Evolutionary conservation across 257 asterid species (phyloP).

Genomic region (Anisodus acutangulus): DNA sequence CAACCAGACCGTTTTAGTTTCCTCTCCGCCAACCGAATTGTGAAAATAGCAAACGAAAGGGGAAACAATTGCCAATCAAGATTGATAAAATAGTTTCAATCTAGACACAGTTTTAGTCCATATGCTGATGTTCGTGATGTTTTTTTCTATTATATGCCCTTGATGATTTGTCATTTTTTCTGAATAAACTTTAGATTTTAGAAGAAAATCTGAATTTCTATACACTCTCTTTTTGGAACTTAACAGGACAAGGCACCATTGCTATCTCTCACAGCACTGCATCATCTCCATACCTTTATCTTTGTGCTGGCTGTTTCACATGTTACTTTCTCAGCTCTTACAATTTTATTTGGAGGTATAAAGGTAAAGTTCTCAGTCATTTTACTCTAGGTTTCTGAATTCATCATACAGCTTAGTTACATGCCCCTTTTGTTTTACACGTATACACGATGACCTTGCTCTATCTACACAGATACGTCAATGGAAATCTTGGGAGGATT

Average conservation of each 20-base stretch:
- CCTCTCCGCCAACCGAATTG: not conserved
- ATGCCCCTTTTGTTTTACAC: not conserved
- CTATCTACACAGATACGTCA: constrained; percentile 40
- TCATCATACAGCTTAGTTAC: not conserved
- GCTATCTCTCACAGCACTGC: constrained; percentile 50
- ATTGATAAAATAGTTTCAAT: not conserved
- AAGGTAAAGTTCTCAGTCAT: constrained; percentile 36
- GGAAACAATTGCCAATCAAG: not conserved
- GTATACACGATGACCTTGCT: not conserved
- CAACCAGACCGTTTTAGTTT: not conserved
- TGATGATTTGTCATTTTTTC: not conserved
- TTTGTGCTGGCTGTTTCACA: constrained; percentile 54
- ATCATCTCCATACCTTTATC: constrained; percentile 56
- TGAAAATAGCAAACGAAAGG: not conserved
- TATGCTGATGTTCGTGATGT: not conserved
- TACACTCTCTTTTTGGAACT: not conserved
- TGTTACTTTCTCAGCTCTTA: constrained; percentile 47
- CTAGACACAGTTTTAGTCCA: not conserved
- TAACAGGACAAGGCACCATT: constrained; percentile 47
- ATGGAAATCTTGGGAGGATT: constrained; percentile 51
- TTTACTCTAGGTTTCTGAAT: not conserved
- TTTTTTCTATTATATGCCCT: not conserved
- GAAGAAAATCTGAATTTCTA: not conserved
- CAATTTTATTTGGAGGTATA: constrained; percentile 43
- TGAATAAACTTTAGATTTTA: not conserved